Conservation (phyloP, 1,284 basidiomycete species). For the Tylopilus sp. region DNA sequence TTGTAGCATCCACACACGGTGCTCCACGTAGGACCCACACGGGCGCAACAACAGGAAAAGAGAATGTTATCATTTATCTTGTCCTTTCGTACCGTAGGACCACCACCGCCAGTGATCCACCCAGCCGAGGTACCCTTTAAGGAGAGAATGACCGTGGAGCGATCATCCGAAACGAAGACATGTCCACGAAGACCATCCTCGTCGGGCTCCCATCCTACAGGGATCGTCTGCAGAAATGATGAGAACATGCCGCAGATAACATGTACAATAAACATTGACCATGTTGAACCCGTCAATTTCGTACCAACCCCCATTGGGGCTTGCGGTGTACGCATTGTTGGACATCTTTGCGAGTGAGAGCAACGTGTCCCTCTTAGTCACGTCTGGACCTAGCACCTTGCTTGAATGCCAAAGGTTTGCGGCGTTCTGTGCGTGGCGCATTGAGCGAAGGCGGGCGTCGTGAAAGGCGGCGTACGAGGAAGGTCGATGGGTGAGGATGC, state of each 20-base stretch:
- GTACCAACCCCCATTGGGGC: slow-evolving; percentile 68
- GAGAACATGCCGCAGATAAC: not conserved
- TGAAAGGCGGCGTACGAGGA: slow-evolving; percentile 45
- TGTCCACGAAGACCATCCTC: slow-evolving; percentile 90
- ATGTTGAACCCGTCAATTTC: slow-evolving; percentile 62
- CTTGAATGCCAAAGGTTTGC: slow-evolving; percentile 50
- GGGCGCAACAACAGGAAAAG: slow-evolving; percentile 89
- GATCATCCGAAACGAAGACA: slow-evolving; percentile 76
- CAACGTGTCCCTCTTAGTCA: slow-evolving; percentile 70
- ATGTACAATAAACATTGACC: slow-evolving; percentile 29
- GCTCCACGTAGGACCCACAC: slow-evolving; percentile 81
- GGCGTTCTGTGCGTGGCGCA: slow-evolving; percentile 40
- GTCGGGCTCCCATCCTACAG: slow-evolving; percentile 85
- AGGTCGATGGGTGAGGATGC: slow-evolving; percentile 42
- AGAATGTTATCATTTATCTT: slow-evolving; percentile 87
- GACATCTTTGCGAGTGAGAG: slow-evolving; percentile 86
- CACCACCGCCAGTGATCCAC: slow-evolving; percentile 70
- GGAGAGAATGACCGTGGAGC: slow-evolving; percentile 83
- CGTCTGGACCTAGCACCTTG: slow-evolving; percentile 59
- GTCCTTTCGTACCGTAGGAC: slow-evolving; percentile 61
- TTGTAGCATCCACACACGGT: slow-evolving; percentile 82
- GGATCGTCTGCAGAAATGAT: slow-evolving; percentile 44
- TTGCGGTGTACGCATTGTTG: slow-evolving; percentile 71
- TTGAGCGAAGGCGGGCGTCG: slow-evolving; percentile 46
- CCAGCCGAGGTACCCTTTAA: slow-evolving; percentile 92